Conservation (phyloP, 768 basidiomycete species). For the Boletus coccyginus region DNA sequence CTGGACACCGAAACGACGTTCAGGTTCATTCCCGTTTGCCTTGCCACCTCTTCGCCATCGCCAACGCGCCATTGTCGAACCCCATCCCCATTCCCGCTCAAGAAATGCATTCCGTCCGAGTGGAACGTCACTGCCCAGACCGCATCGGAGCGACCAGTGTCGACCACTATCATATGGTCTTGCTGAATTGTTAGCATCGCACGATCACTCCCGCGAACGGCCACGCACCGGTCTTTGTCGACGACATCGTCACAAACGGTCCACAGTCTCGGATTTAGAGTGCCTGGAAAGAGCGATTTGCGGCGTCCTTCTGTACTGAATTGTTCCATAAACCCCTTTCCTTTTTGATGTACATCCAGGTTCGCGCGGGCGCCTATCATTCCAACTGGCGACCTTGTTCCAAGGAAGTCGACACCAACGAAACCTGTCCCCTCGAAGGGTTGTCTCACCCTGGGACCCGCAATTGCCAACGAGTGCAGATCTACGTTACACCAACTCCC, state of each 20-base stretch:
- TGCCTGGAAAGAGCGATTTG: too few species aligned
- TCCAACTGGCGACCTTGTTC: background rate
- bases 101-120: background rate
- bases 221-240: background rate
- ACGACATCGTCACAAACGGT: background rate
- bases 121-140: constrained; percentile 1
- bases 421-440: too few species aligned
- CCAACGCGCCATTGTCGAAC: background rate
- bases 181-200: too few species aligned
- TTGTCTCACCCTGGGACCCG: too few species aligned
- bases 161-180: background rate
- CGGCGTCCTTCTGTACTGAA: too few species aligned
- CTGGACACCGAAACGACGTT: background rate
- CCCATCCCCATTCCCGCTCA: background rate
- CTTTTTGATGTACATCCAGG: too few species aligned
- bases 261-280: too few species aligned
- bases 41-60: background rate
- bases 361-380: background rate
- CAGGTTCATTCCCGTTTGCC: background rate
- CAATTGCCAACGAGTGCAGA: too few species aligned
- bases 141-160: background rate
- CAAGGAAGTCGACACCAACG: too few species aligned
- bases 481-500: too few species aligned
- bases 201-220: background rate
- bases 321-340: too few species aligned